Evolutionary conservation across 768 basidiomycete genomes (phyloP), one percentile per base, ranked within the genome.

Genomic region (Suillus ampliporus): DNA sequence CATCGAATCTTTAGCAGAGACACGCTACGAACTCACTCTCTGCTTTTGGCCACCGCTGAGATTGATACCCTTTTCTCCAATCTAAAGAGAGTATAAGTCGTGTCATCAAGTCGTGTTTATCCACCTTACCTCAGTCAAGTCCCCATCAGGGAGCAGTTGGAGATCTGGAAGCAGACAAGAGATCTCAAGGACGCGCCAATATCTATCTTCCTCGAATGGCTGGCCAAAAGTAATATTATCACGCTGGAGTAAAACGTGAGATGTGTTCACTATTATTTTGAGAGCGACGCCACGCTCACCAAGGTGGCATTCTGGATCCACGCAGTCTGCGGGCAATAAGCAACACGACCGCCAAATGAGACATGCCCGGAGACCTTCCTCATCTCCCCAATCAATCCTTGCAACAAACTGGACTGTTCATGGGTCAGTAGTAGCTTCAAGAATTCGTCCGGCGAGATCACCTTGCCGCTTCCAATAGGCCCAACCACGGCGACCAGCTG

Each of bases 371-470:
- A 71, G 3, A 79, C 64, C 61, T 77, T 79, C 21, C 82, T 78
- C 89, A 91, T 91, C 74, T 91, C 90, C 8, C 90, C 89, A 43
- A 91, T 83, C 40, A 92, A 74, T 3, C 86, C 88, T 68, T 85
- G 81, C 7, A 88, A 74, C 37, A 87, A 68, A 70, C 84, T 86
- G n/a, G 85, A 85, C 79, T 84, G 58, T 37, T 38, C 21, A 21
- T 6, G 52, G 38, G 7, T 52, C 14, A 62, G 52, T 28, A n/a
- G 19, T 7, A 10, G 52, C 47, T 19, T 2, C 34, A 35, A 28
- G 21, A 61, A 17, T 41, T 19, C 21, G 14, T 34, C 34, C 14
- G 6, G 21, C 19, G 54, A 17, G 63, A 76, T 47, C 66, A 82
- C 73, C 78, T 90, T 87, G 62, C 89, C 89, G 40, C 84, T 84